Conservation (phyloP, 2,329 filamentous ascomycete species). For the Cercospora sp. region DNA sequence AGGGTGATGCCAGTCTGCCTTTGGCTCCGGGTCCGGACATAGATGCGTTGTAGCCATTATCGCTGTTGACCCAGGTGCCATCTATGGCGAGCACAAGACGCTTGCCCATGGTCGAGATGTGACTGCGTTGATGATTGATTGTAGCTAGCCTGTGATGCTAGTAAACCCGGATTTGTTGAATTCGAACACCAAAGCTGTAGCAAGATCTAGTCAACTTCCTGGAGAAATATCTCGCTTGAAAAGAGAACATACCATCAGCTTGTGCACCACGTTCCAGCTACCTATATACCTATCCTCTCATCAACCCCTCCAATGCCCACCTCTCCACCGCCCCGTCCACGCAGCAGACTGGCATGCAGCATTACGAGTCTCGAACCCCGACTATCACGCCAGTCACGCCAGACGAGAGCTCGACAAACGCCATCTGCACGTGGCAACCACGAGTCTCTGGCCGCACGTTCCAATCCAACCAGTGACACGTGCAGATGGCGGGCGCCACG, state of each 20-base stretch:
- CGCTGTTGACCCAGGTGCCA: constrained; percentile 25
- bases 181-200: too few species aligned
- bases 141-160: neutral
- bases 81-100: constrained; percentile 28
- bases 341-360: neutral
- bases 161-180: too few species aligned
- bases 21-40: constrained; percentile 13
- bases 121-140: neutral
- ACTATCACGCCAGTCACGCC: neutral
- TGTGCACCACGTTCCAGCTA: neutral
- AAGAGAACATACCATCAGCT: neutral
- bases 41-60: constrained; percentile 21
- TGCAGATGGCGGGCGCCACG: constrained; percentile 8
- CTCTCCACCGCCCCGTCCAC: neutral
- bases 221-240: neutral
- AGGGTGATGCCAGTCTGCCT: constrained; percentile 21
- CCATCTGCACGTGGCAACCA: constrained; percentile 6
- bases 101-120: constrained; percentile 14
- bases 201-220: neutral
- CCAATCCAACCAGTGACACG: neutral
- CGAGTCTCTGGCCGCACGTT: neutral
- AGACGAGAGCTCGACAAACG: neutral
- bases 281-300: neutral
- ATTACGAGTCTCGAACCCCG: neutral
- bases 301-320: neutral